Evolutionary conservation across 495 filamentous ascomycete genomes (phyloP).

Genomic region (Daldinia concentrica): DNA sequence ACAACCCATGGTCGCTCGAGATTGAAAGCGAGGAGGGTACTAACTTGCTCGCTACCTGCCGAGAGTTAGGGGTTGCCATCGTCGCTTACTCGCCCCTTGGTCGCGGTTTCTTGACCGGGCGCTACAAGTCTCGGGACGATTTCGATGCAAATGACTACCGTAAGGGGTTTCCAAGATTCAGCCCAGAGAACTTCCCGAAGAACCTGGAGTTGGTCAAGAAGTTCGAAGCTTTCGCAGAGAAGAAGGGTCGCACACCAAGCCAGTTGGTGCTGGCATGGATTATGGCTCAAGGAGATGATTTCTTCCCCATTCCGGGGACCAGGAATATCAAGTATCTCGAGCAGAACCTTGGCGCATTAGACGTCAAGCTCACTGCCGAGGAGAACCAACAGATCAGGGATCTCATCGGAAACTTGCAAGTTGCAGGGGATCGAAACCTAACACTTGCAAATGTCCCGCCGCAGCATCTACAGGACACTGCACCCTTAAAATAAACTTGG

Average conservation of each 20-base stretch:
- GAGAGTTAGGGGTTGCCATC: conserved; percentile 59
- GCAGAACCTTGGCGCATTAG: conserved; percentile 62
- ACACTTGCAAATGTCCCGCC: conserved; percentile 2
- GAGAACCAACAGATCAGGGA: conserved; percentile 29
- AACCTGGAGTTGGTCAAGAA: conserved; percentile 62
- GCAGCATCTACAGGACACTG: conserved; percentile 27
- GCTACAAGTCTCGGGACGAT: conserved; percentile 46
- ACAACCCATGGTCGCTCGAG: conserved; percentile 55
- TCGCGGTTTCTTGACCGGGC: conserved; percentile 58
- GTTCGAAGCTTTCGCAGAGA: conserved; percentile 56
- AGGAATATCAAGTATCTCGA: conserved; percentile 66
- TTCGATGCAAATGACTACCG: conserved; percentile 55
- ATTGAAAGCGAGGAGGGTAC: conserved; percentile 52
- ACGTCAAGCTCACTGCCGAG: conserved; percentile 51
- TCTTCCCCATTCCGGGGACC: conserved; percentile 67
- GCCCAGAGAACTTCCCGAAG: conserved; percentile 63
- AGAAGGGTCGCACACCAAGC: conserved; percentile 56
- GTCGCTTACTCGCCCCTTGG: conserved; percentile 61
- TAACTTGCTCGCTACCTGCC: conserved; percentile 52
- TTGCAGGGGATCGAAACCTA: conserved; percentile 13
- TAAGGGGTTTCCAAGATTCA: conserved; percentile 53
- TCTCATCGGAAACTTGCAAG: conserved; percentile 22
- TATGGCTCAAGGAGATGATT: conserved; percentile 64
- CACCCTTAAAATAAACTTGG: conserved; percentile 4
- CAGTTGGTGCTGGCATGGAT: conserved; percentile 68